Evolutionary conservation across 352 stramenopile genomes (phyloP).

Genomic region (Pythium inflatum): DNA sequence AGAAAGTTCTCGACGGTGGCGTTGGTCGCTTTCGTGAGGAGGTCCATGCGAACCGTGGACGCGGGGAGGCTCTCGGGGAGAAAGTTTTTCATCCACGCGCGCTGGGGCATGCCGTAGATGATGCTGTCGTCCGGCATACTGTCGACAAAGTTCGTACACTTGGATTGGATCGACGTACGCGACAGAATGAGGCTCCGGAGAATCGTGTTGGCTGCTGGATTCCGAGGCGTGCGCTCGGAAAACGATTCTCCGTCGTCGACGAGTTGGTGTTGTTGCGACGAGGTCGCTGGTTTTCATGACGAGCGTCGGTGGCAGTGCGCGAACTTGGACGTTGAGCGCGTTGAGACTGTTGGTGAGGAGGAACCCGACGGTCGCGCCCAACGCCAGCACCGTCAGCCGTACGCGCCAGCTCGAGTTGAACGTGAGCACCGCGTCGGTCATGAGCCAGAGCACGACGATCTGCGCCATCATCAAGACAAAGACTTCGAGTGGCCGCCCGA

Average conservation of each 20-base stretch:
- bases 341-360: slow-evolving; percentile 6
- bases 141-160: too few relatives aligned
- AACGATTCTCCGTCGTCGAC: neutral
- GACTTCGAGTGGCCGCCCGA: slow-evolving; percentile 10
- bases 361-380: neutral
- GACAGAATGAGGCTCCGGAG: neutral
- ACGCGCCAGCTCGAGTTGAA: neutral
- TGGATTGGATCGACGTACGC: neutral
- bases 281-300: neutral
- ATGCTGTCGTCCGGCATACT: too few relatives aligned
- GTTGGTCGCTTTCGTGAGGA: neutral
- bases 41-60: neutral
- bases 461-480: slow-evolving; percentile 14
- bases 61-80: neutral
- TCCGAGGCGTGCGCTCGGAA: neutral
- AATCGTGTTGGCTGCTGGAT: slow-evolving; percentile 4
- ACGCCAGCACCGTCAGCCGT: neutral
- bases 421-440: neutral
- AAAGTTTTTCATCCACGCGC: slow-evolving; percentile 6
- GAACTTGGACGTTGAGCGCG: slow-evolving; percentile 9
- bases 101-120: neutral
- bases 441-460: slow-evolving; percentile 8
- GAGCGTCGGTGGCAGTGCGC: neutral
- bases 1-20: neutral
- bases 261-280: neutral